Evolutionary conservation across 192 early-diverging fungal genomes (phyloP).

Genomic region (Coemansia sp.): DNA sequence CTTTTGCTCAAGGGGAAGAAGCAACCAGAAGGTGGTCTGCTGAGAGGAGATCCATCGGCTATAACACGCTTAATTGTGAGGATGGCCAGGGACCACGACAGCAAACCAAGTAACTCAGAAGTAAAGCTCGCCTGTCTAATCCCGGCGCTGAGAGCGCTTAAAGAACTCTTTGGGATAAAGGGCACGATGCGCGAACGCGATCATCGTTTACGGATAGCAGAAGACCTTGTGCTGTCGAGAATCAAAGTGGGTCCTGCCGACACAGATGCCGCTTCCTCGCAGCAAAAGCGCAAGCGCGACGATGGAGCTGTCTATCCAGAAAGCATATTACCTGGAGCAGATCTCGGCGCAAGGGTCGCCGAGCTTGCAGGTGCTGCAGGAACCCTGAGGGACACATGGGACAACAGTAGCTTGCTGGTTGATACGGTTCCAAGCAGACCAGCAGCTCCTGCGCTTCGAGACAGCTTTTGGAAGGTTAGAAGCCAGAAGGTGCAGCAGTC

Average conservation of each 20-base stretch:
- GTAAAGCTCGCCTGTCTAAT: not conserved
- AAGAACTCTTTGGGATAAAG: not conserved
- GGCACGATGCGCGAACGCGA: not conserved
- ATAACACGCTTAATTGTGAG: not conserved
- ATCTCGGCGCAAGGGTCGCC: not conserved
- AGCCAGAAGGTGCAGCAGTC: not conserved
- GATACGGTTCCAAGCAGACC: not conserved
- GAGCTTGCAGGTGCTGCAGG: not conserved
- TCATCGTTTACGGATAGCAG: not conserved
- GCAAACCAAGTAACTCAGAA: too few relatives aligned
- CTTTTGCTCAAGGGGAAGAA: constrained; percentile 3
- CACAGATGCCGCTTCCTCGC: not conserved
- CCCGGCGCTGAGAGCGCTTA: not conserved
- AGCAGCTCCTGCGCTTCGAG: not conserved
- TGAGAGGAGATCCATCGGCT: not conserved
- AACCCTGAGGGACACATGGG: not conserved
- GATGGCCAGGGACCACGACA: not conserved
- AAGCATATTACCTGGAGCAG: not conserved
- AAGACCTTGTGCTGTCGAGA: not conserved
- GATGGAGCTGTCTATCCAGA: not conserved
- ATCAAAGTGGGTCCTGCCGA: not conserved
- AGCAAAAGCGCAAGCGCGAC: not conserved
- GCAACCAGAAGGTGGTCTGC: not conserved
- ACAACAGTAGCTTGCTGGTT: not conserved
- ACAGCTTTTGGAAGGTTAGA: not conserved